Evolutionary conservation across 2,329 filamentous ascomycete genomes (phyloP).

Genomic region (Trichoderma afroharzianum): DNA sequence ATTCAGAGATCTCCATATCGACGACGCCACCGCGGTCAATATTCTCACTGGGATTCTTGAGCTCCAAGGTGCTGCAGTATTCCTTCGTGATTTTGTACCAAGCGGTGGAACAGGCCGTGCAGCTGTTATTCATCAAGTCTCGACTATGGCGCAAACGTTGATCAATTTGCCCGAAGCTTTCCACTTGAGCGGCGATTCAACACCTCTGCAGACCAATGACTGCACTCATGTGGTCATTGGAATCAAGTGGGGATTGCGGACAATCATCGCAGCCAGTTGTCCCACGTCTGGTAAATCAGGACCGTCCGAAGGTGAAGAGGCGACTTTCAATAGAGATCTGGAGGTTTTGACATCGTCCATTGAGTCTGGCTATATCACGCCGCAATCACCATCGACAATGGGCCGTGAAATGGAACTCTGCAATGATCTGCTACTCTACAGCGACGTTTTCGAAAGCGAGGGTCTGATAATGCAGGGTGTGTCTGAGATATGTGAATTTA

Average conservation of each 20-base stretch:
- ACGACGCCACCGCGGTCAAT: constrained; percentile 15
- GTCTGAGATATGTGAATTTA: background rate
- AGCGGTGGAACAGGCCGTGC: background rate
- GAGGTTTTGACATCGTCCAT: background rate
- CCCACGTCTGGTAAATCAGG: background rate
- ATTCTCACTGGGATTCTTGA: constrained; percentile 8
- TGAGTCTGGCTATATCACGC: background rate
- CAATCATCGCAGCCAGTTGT: constrained; percentile 10
- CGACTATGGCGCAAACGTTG: constrained; percentile 2
- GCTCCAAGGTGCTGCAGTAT: constrained; percentile 14
- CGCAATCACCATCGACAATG: background rate
- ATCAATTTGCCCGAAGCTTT: background rate
- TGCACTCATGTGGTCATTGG: constrained; percentile 19
- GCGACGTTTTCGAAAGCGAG: constrained; percentile 9
- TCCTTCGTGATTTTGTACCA: background rate
- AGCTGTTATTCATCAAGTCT: background rate
- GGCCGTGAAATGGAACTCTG: background rate
- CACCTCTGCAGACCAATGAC: background rate
- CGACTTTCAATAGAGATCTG: constrained; percentile 4
- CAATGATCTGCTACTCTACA: constrained; percentile 18
- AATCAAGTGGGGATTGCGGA: constrained; percentile 20
- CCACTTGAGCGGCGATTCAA: background rate
- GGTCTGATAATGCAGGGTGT: background rate
- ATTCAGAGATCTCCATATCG: background rate
- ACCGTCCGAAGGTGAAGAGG: background rate